A percentile compares a stretch with the other conserved stretches of the same genome.
These are phyloP conservation scores for Aspergillus fructus DNA, from an alignment of 2,329 filamentous ascomycete genomes.

Conservation along the genomic window DNA sequence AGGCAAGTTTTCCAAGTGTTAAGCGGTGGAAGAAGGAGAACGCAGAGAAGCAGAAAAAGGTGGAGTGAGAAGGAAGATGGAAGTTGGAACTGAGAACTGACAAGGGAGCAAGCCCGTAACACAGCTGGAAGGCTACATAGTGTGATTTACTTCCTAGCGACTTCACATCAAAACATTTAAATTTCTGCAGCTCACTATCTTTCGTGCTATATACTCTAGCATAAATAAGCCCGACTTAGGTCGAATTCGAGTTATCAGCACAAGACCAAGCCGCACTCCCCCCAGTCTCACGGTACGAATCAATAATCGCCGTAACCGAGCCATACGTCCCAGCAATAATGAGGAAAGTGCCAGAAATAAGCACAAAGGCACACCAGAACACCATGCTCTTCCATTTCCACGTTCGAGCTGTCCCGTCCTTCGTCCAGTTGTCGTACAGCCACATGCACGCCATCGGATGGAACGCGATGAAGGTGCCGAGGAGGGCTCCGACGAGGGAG, in stretches of 20 bases:
- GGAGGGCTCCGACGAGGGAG: slow-evolving; percentile 26
- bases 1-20: no score
- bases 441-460: slow-evolving; percentile 21
- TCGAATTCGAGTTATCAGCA: slow-evolving; percentile 42
- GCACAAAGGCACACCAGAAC: background rate
- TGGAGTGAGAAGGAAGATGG: no score
- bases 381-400: slow-evolving; percentile 4
- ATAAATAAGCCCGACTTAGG: background rate
- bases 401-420: background rate
- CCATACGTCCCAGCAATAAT: slow-evolving; percentile 50
- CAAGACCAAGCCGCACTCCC: slow-evolving; percentile 45
- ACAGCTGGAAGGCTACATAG: no score
- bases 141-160: no score
- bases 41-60: no score
- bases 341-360: slow-evolving; percentile 39
- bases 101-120: no score
- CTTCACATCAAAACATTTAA: no score
- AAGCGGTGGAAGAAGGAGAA: no score
- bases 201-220: no score
- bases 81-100: no score
- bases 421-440: slow-evolving; percentile 20
- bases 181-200: no score
- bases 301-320: slow-evolving; percentile 42
- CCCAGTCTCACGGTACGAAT: slow-evolving; percentile 35
- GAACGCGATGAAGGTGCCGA: slow-evolving; percentile 20